Base-by-base conservation (phyloP, 2,329 filamentous ascomycete species). In the Atkinsonella hypoxylon region DNA sequence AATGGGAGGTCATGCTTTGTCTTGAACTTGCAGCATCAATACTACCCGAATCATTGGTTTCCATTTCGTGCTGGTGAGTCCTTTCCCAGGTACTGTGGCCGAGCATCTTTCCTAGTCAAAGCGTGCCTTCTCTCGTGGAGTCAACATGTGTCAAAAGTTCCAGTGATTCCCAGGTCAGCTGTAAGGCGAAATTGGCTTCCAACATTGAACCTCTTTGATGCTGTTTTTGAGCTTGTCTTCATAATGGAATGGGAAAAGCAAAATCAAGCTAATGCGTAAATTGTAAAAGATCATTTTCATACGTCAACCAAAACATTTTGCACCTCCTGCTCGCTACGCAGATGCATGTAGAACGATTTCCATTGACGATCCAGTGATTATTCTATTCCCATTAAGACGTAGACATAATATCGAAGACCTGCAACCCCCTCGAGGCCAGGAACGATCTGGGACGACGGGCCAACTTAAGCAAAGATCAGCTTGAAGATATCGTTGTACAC, bases 401-500 rank as follows among this genome's bases (percentile, higher is more conserved):
- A 42, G 38, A 17, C 26, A 18, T 26, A 20, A 32, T 2, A 22
- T 9, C 8, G 26, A 40, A 18, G 11, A 30, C 40, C 20, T 36
- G 40, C 40, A 32, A 13, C 18, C 17, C 32, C 26, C 9, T 38
- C 31, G 2, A 15, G 38, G 30, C 31, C 20, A 13, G 26, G 39
- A 32, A 36, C 3, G 13, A 31, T 36, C 36, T 17, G 12, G 15
- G 13, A 32, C 11, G 30, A 32, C 13, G 30, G 30, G 17, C 13
- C 22, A 46, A 11, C 12, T 48, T 72, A 79, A 64, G 70, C 75
- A 70, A 87, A 91, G 59, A 95, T 79, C 55, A 97, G 80, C 72
- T 87, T 87, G 82, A 97, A 97, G 67, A 97, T 73, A 69, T 97
- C 91, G 76, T 97, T 96, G 74, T 83, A 84, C 66, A 97, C 86